Base-by-base conservation (phyloP, 352 stramenopile genomes). In the Pythium dissimile region DNA sequence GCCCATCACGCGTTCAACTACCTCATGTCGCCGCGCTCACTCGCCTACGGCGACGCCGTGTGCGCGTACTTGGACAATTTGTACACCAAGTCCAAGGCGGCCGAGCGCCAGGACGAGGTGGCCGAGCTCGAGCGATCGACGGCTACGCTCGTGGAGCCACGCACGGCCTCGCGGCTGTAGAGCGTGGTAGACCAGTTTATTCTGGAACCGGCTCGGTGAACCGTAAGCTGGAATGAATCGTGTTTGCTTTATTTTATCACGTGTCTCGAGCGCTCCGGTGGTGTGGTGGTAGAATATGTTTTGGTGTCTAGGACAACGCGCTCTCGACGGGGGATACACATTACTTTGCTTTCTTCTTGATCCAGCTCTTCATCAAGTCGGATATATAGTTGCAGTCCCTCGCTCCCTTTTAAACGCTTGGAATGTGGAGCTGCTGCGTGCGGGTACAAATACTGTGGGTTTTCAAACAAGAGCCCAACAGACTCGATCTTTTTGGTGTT, bases 1-100 rank as follows among this genome's bases (percentile, higher is more conserved):
- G 73, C 78, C 10, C 77, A 90, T 38, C 82, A 92, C 51, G 77
- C 71, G 13, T 92, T 92, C 67, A 89, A 90, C 65, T 86, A 80
- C 61, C 61, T 90, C 26, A 66, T 83, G 56, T 90, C 80, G n/a
- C 82, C 80, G 3, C 78, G 82, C 7, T 66, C 76, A 2, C 62
- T 90, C 5, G 82, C 82, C 2, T 80, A 86, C 53, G 75, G 77
- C 2, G 78, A 92, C 47, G 80, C 82, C 1, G 78, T 90, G 27
- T 78, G 67, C 35, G 73, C 67, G 12, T 92, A 86, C 66, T 69
- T 92, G 4, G 64, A 73, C 23, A 80, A 82, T 28, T 26, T 88
- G 27, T 69, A 88, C 59, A 23, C 30, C 16, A 75, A 82, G 53
- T 79, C 73, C 16, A 85, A 77, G 49, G 44, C 31, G 8, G 24